Evolutionary conservation across 192 early-diverging fungal species (phyloP).

Genomic region (Mortierella hygrophila): DNA sequence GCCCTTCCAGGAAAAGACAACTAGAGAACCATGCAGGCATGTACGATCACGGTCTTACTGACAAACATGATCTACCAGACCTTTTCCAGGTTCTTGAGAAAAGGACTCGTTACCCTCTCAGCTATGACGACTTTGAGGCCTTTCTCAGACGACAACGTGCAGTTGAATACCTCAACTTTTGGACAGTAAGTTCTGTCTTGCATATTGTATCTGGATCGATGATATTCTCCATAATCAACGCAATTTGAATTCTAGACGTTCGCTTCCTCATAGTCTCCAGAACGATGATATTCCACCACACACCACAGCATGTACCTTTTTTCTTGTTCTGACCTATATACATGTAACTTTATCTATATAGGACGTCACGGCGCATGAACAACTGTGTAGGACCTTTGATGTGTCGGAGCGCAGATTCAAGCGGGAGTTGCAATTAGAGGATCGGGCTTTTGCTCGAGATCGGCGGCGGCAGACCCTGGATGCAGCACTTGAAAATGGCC

Average conservation of each 20-base stretch:
- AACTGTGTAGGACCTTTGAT: slow-evolving; percentile 30
- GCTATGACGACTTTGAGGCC: slow-evolving; percentile 54
- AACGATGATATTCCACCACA: too few relatives aligned
- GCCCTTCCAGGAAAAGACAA: neutral
- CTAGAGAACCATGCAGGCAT: neutral
- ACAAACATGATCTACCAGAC: slow-evolving; percentile 5
- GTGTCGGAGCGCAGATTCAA: slow-evolving; percentile 35
- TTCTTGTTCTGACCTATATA: neutral
- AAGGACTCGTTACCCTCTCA: slow-evolving; percentile 34
- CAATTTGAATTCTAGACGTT: too few relatives aligned
- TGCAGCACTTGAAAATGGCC: neutral
- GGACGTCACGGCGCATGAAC: slow-evolving; percentile 34
- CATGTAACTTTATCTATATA: neutral
- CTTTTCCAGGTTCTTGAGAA: slow-evolving; percentile 44
- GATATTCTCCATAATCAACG: neutral
- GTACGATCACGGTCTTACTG: neutral
- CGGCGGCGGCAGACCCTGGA: neutral
- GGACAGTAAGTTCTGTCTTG: slow-evolving; percentile 35
- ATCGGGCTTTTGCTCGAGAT: slow-evolving; percentile 22
- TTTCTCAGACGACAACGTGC: slow-evolving; percentile 38
- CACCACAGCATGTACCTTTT: neutral
- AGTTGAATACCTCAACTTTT: slow-evolving; percentile 53
- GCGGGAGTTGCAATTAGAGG: slow-evolving; percentile 21
- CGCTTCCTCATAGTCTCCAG: too few relatives aligned
- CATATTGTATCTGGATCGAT: neutral